Evolutionary conservation across 2,329 filamentous ascomycete species (phyloP).

Genomic region (Beauveria rudraprayagi): DNA sequence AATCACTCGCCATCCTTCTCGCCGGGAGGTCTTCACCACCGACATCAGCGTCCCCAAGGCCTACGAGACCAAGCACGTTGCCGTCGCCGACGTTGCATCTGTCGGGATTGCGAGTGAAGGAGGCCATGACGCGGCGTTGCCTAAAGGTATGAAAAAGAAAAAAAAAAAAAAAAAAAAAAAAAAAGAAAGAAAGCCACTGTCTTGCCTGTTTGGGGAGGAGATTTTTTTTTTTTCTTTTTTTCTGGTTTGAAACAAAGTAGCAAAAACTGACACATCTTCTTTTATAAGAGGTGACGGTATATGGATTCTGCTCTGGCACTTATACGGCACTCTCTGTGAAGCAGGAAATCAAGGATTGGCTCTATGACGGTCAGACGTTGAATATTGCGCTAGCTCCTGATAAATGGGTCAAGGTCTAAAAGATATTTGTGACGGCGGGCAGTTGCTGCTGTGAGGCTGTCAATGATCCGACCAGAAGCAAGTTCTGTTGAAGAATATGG

Average conservation of each 20-base stretch:
- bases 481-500: too few species aligned
- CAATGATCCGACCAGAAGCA: too few species aligned
- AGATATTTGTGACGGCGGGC: too few species aligned
- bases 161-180: background rate
- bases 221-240: too few species aligned
- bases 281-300: background rate
- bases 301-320: background rate
- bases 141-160: background rate
- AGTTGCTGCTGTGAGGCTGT: too few species aligned
- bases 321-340: background rate
- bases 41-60: constrained; percentile 70
- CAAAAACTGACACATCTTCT: background rate
- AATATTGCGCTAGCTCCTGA: background rate
- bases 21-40: constrained; percentile 14
- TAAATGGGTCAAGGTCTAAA: background rate
- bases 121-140: background rate
- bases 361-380: background rate
- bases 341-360: background rate
- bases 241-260: too few species aligned
- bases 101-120: background rate
- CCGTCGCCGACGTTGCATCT: constrained; percentile 79
- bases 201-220: too few species aligned
- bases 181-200: too few species aligned
- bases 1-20: background rate
- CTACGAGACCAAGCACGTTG: constrained; percentile 74